Evolutionary conservation across 1,139 yeast species (phyloP).

Genomic region (Tardiomyces depauwii): DNA sequence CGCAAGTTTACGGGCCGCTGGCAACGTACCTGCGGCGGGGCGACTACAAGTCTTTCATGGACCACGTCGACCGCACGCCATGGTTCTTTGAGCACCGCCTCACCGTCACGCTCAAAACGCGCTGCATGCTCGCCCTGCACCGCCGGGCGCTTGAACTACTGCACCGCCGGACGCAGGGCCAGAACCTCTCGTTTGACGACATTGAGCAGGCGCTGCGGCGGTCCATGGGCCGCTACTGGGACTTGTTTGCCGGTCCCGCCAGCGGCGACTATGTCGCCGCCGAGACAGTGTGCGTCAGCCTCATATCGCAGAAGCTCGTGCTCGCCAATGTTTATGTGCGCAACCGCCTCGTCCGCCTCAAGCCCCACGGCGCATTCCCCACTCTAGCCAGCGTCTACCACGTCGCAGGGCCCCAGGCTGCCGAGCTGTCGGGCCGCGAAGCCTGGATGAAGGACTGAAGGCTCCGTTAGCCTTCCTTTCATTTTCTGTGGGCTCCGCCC

Average conservation of each 20-base stretch:
- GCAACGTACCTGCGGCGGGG: constrained; percentile 17
- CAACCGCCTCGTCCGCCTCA: constrained; percentile 12
- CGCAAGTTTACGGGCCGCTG: constrained; percentile 20
- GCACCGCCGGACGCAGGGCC: constrained; percentile 5
- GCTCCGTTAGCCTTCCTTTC: neutral
- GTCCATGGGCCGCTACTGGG: constrained; percentile 2
- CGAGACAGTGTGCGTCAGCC: constrained; percentile 25
- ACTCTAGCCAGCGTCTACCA: neutral
- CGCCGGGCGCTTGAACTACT: constrained; percentile 20
- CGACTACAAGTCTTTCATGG: constrained; percentile 16
- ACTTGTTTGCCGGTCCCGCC: constrained; percentile 5
- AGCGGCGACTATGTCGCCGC: constrained; percentile 15
- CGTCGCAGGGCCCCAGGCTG: neutral
- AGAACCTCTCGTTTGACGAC: constrained; percentile 7
- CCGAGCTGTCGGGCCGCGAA: neutral
- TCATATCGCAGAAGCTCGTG: constrained; percentile 26
- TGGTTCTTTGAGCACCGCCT: constrained; percentile 20
- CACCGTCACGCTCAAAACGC: constrained; percentile 17
- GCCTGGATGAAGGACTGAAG: neutral
- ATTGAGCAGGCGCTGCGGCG: constrained; percentile 6
- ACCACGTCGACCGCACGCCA: constrained; percentile 15
- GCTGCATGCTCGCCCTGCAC: constrained; percentile 19
- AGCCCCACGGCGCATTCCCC: neutral
- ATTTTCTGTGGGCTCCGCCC: too few relatives aligned
- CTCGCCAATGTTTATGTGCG: constrained; percentile 26